Conservation (phyloP, 805 yeast species). For the Danielozyma ontarioensis region DNA sequence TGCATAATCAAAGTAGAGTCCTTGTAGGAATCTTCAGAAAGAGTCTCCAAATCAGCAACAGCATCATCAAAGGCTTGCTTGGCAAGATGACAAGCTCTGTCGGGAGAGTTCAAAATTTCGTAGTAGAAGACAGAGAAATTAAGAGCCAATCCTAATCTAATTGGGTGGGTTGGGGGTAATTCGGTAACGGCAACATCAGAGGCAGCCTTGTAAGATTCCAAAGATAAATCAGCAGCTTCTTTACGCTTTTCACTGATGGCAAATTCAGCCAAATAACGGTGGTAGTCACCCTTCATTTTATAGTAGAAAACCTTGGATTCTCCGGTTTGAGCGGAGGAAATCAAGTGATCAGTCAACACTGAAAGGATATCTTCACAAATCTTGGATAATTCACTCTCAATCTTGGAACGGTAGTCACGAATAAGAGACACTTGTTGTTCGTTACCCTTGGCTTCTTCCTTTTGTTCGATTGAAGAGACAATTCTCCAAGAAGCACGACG, state of each 20-base stretch:
- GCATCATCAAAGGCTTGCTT: slow-evolving; percentile 99
- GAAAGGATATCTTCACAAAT: slow-evolving; percentile 91
- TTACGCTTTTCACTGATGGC: slow-evolving; percentile 88
- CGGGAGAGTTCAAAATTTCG: slow-evolving; percentile 97
- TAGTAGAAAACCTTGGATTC: slow-evolving; percentile 97
- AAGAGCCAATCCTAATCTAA: slow-evolving; percentile 94
- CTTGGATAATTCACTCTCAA: slow-evolving; percentile 86
- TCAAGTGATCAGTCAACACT: slow-evolving; percentile 83
- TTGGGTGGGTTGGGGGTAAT: slow-evolving; percentile 98
- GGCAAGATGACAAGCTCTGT: slow-evolving; percentile 97
- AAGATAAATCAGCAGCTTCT: slow-evolving; percentile 85
- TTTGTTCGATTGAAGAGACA: slow-evolving; percentile 95
- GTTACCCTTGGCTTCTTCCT: slow-evolving; percentile 95
- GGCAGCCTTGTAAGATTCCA: slow-evolving; percentile 93
- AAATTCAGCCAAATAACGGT: slow-evolving; percentile 97
- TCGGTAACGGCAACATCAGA: slow-evolving; percentile 96
- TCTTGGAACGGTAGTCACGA: slow-evolving; percentile 91
- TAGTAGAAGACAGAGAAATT: slow-evolving; percentile 97
- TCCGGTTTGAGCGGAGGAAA: slow-evolving; percentile 92
- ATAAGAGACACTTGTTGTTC: slow-evolving; percentile 85
- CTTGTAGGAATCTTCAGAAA: slow-evolving; percentile 96
- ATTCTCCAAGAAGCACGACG: slow-evolving; percentile 99
- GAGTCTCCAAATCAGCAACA: slow-evolving; percentile 95
- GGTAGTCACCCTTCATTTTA: slow-evolving; percentile 99
- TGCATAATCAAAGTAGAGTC: slow-evolving; percentile 99